Base-by-base conservation (phyloP, 2,329 filamentous ascomycete genomes). In the Phialophora expanda region DNA sequence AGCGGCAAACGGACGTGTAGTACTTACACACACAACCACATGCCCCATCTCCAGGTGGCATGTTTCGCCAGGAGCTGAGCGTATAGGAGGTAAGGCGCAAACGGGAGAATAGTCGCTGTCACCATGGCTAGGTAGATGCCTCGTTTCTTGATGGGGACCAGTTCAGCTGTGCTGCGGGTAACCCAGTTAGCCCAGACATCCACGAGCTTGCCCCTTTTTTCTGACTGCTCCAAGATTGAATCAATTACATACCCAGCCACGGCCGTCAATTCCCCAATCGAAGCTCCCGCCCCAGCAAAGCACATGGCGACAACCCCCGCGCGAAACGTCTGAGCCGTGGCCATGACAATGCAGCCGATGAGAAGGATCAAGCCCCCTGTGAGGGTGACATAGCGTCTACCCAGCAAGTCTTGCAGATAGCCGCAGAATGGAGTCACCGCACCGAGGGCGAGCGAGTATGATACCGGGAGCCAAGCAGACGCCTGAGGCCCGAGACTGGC, bases 401-500 rank as follows among this genome's bases (percentile, higher is more conserved):
- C 65, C 14, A 66, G 58, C 44, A 66, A 30, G 53, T 66, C 65
- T 34, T 64, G 61, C 24, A 66, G 56, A 41, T 64, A 66, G n/a
- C 65, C 65, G n/a, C 61, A 55, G 0, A 67, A 67, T 5, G 65
- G 65, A 20, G 62, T 57, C 20, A 67, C 34, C 3, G 65, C 48
- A 5, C 56, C 62, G 7, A 67, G 50, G 11, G 62, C 32, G 2
- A 67, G 62, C 28, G 61, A 55, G 38, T 64, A 64, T 9, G 61
- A n/a, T 6, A 64, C 55, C 8, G 61, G 55, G 5, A 66, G 50
- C 65, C 65, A 66, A 6, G 61, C 48, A 7, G 14, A 24, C 17
- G 51, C 50, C 8, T 56, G 24, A 4, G 55, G 61, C 1, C 65
- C 65, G 24, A 66, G 38, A 24, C 60, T 46, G 9, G 22, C 34